Evolutionary conservation across 2,329 filamentous ascomycete species (phyloP).

Genomic region (Pyricularia sp.): DNA sequence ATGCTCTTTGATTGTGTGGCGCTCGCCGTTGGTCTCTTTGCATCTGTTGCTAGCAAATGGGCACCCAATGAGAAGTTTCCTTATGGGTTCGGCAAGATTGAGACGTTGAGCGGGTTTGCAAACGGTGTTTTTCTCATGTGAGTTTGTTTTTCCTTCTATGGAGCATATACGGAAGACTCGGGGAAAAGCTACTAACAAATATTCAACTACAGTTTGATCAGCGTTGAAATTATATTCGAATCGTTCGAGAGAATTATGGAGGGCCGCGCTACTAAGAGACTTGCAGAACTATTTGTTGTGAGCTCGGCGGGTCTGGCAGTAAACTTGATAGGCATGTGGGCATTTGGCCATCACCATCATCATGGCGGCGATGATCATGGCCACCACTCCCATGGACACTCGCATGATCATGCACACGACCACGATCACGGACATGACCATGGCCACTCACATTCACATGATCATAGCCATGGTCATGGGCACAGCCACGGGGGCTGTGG

Average conservation of each 20-base stretch:
- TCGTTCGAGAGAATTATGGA: conserved; percentile 78
- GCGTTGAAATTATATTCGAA: conserved; percentile 90
- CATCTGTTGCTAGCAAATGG: conserved; percentile 94
- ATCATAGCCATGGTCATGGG: conserved; percentile 15
- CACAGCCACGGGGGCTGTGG: conserved; percentile 14
- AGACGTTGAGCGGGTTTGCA: conserved; percentile 89
- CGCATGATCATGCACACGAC: conserved; percentile 18
- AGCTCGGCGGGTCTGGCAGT: conserved; percentile 77
- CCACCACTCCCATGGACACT: conserved; percentile 24
- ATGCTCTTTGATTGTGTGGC: conserved; percentile 99
- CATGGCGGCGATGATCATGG: conserved; percentile 23
- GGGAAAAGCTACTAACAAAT: background rate
- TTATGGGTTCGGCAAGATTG: conserved; percentile 93
- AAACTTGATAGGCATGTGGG: conserved; percentile 83
- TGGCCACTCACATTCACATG: conserved; percentile 17
- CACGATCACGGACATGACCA: conserved; percentile 16
- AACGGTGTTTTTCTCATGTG: conserved; percentile 92
- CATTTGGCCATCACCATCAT: conserved; percentile 61
- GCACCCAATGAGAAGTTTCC: conserved; percentile 79
- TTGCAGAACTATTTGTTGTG: conserved; percentile 79
- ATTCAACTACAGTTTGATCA: conserved; percentile 56
- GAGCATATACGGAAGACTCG: too few species aligned
- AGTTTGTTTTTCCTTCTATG: conserved; percentile 15
- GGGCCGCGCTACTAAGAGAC: conserved; percentile 68
- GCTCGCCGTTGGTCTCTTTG: conserved; percentile 76